Percentiles rank a stretch among this genome's conserved stretches.
These are phyloP conservation scores for Geranomyces michiganensis DNA, from an alignment of 192 early-diverging fungal genomes.

Conservation along the genomic window DNA sequence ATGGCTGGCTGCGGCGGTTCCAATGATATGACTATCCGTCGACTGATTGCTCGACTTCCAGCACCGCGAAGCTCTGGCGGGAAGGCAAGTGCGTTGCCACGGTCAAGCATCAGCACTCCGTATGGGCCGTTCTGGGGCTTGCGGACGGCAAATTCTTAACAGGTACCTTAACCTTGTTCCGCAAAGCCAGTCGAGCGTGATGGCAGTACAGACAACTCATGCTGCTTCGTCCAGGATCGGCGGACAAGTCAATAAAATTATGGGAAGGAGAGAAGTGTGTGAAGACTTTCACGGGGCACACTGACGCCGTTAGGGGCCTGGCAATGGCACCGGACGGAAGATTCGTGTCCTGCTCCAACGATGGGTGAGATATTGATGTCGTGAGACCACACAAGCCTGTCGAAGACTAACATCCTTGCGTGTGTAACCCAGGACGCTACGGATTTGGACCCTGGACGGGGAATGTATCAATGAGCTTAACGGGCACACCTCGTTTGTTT, in stretches of 20 bases:
- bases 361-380: conserved; percentile 54
- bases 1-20: no score
- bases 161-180: conserved; percentile 48
- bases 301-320: conserved; percentile 87
- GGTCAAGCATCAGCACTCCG: conserved; percentile 76
- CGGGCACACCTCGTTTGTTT: conserved; percentile 94
- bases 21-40: no score
- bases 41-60: no score
- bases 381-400: no score
- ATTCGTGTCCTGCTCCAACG: conserved; percentile 89
- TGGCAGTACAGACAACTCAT: not conserved
- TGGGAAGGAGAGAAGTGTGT: conserved; percentile 75
- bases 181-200: not conserved
- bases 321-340: conserved; percentile 60
- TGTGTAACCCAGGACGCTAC: conserved; percentile 62
- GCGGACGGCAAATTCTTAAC: conserved; percentile 74
- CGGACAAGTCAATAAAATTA: conserved; percentile 86
- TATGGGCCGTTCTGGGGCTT: conserved; percentile 89
- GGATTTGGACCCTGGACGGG: conserved; percentile 78
- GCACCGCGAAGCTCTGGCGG: conserved; percentile 88
- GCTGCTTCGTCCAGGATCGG: conserved; percentile 64
- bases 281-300: conserved; percentile 77
- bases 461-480: conserved; percentile 71
- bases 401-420: no score
- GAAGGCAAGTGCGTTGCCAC: conserved; percentile 72